Percentiles rank a stretch among this genome's conserved stretches.
Evolutionary conservation across 1,284 basidiomycete genomes (phyloP).

Genomic region (Retiboletus flavoniger): DNA sequence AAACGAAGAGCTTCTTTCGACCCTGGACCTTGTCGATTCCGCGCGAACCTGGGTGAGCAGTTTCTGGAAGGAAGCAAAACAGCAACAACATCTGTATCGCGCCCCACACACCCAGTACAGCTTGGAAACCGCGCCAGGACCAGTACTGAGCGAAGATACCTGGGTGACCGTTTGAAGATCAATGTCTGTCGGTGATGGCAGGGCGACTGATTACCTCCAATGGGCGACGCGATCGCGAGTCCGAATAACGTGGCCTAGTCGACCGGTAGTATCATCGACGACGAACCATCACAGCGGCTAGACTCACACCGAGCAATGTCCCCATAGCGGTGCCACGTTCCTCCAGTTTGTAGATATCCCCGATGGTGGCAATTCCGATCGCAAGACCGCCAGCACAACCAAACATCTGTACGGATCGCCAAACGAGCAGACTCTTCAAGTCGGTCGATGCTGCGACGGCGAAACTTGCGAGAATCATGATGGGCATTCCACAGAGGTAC

Average conservation of each 20-base stretch:
- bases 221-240: conserved; percentile 44
- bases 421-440: conserved; percentile 42
- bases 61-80: conserved; percentile 65
- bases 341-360: conserved; percentile 47
- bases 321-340: conserved; percentile 51
- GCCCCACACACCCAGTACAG: conserved; percentile 45
- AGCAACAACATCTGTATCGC: conserved; percentile 47
- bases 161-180: conserved; percentile 7
- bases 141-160: conserved; percentile 52
- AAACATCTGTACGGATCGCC: conserved; percentile 48
- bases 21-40: conserved; percentile 42
- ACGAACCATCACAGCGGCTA: neutral
- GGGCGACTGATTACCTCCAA: conserved; percentile 37
- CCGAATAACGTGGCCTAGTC: conserved; percentile 44
- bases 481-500: conserved; percentile 47
- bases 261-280: neutral
- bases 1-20: conserved; percentile 41
- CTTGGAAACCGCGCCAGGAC: conserved; percentile 73
- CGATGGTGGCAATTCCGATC: conserved; percentile 50
- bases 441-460: conserved; percentile 40
- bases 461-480: conserved; percentile 44
- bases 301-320: conserved; percentile 42
- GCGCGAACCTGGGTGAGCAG: conserved; percentile 52
- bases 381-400: conserved; percentile 40
- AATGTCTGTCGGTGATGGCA: neutral